Evolutionary conservation across 2,329 filamentous ascomycete species (phyloP), one percentile per base, ranked within the genome.

Genomic region (Penicillium hordei): DNA sequence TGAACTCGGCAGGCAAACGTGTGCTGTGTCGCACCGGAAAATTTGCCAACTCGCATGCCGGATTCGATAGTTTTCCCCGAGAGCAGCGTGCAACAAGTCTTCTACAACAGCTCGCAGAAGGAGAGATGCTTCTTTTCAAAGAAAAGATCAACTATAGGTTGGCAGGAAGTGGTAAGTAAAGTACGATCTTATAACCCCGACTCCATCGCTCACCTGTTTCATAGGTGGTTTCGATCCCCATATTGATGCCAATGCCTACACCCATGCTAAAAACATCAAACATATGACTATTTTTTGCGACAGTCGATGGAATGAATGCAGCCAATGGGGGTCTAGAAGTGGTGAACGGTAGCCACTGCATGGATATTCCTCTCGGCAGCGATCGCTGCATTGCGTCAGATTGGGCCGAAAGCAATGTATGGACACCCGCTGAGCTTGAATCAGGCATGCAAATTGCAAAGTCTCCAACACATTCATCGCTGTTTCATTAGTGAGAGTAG

Each of bases 101-200:
- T 9, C 27, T 27, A 27, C 7, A 66, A 23, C 72, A 75, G 51
- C 51, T 77, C 17, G 72, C 73, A 0, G 61, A 70, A 1, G 73
- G 76, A 50, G 69, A 74, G 6, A 77, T 78, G 74, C 56, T 76
- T 19, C 67, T 78, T 1, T 78, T 78, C 67, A 78, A 78, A 43
- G 75, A 78, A 55, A 78, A 78, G 63, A 77, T 78, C 52, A 77
- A 77, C 58, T 77, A 78, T 61, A 76, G 78, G 58, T 65, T 76
- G 7, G 67, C 75, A 2, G 75, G 72, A n/a, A 75, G 75, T 56
- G 75, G 74, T 68, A 48, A 50, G 58, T n/a, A 13, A 4, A 10
- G 13, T 38, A 8, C 15, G 8, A 7, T 3, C 27, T 33, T 17
- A 27, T 23, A 27, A 19, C 2, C 4, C 17, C 34, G 7, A 29